Base-by-base conservation (phyloP, 2,329 filamentous ascomycete species). In the Volutella citrinella region DNA sequence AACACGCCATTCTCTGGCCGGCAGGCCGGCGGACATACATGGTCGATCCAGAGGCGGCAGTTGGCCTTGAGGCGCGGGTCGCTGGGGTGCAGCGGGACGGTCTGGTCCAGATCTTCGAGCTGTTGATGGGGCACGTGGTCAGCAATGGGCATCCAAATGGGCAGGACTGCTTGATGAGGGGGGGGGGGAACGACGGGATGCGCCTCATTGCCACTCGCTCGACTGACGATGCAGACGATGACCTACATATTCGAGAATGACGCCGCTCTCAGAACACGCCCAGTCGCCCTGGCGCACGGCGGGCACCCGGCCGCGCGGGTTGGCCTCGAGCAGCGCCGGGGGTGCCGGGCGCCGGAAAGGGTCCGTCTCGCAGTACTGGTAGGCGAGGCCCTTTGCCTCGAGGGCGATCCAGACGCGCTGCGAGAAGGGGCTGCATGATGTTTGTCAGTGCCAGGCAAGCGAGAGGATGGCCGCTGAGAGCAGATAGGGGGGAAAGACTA, bases 321-420 rank as follows among this genome's bases (percentile, higher is more conserved):
- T 91, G 31, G 88, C 78, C 45, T 88, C 84, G 16, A 89, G 70
- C 19, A 91, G 66, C 11, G 60, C 55, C 25, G 57, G 55, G 8
- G 78, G 54, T 17, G 56, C 58, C 5, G 80, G 84, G 43, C 85
- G 84, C 48, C 81, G 78, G 55, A 87, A 89, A 7, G 87, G 84
- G 52, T 94, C 84, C 27, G 87, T 80, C 61, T 95, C 88, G 49
- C 88, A 82, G 60, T 94, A 95, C 56, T 94, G 86, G 55, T 95
- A 95, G 22, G 76, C 67, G 8, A 93, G 71, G 13, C 78, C 74
- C 57, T 93, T 93, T 50, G 81, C 70, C 59, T 95, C 87, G 21
- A 95, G 71, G 2, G 87, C 84, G 45, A 95, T 93, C 88, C 88
- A 95, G 17, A 93, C 84, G 13, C 87, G 79, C 56, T 94, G 87